phyloP scores from a whole-genome alignment of 805 yeast genomes.

The Tetrapisispora nanseiensis region DNA sequence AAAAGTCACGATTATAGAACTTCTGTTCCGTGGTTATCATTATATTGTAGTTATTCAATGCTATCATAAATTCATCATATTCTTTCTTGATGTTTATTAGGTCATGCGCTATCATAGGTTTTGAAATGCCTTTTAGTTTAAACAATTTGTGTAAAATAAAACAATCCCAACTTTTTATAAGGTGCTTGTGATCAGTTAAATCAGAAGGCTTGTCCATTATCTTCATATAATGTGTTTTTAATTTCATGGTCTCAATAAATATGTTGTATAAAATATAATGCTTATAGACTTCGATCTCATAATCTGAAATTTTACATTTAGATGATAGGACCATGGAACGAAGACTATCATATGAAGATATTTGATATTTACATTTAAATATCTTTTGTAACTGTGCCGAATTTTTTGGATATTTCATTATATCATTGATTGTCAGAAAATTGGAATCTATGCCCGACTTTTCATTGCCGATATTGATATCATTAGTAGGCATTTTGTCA shows the following conservation, averaged over 20 bases:
- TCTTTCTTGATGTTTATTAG: constrained; percentile 7
- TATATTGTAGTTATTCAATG: constrained; percentile 11
- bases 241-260: constrained; percentile 8
- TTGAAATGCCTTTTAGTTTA: constrained; percentile 5
- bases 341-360: constrained; percentile 20
- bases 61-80: constrained; percentile 14
- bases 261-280: constrained; percentile 14
- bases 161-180: constrained; percentile 9
- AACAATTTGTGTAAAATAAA: constrained; percentile 12
- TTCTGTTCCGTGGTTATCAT: constrained; percentile 16
- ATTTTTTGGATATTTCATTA: not conserved
- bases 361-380: constrained; percentile 4
- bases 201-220: not conserved
- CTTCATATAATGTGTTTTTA: not conserved
- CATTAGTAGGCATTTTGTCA: not conserved
- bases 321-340: constrained; percentile 14
- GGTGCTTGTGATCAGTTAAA: constrained; percentile 6
- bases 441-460: not conserved
- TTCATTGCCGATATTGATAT: not conserved
- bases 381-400: constrained; percentile 4
- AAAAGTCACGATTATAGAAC: constrained; percentile 3
- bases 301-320: constrained; percentile 6
- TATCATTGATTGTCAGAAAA: not conserved
- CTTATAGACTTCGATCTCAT: constrained; percentile 19
- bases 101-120: constrained; percentile 8